Conservation (phyloP, 179 eudicot genomes). For the Actinidia arguta region DNA sequence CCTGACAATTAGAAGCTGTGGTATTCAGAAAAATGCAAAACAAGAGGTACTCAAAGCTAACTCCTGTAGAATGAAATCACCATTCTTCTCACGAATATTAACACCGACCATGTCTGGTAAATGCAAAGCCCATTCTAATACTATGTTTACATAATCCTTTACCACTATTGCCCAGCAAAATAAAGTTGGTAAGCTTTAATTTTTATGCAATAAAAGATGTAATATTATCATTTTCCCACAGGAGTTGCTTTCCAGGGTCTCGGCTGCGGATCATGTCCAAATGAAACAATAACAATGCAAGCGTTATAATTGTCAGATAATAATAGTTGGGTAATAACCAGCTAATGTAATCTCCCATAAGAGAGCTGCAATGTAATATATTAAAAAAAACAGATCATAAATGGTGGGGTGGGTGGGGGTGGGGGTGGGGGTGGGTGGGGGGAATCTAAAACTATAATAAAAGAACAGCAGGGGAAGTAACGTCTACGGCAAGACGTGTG, state of each 20-base stretch:
- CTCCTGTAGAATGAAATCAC: background rate
- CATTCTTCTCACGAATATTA: background rate
- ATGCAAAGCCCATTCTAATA: background rate
- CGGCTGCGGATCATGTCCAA: background rate
- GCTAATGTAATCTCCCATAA: background rate
- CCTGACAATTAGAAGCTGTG: constrained; percentile 34
- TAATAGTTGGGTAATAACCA: background rate
- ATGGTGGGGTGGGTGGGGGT: too few species aligned
- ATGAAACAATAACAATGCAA: too few species aligned
- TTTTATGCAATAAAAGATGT: background rate
- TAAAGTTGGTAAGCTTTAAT: background rate
- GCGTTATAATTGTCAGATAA: background rate
- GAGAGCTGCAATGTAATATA: background rate
- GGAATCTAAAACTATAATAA: too few species aligned
- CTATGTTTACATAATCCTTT: background rate
- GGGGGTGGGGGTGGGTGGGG: too few species aligned
- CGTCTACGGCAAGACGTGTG: background rate
- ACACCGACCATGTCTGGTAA: background rate
- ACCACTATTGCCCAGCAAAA: background rate
- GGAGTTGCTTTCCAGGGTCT: background rate
- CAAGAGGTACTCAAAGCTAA: background rate
- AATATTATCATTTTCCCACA: background rate
- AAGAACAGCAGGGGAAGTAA: background rate
- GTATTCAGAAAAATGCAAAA: constrained; percentile 5
- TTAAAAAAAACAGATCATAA: background rate